Conservation (phyloP, 2,329 filamentous ascomycete species). For the Stachybotrys elegans region DNA sequence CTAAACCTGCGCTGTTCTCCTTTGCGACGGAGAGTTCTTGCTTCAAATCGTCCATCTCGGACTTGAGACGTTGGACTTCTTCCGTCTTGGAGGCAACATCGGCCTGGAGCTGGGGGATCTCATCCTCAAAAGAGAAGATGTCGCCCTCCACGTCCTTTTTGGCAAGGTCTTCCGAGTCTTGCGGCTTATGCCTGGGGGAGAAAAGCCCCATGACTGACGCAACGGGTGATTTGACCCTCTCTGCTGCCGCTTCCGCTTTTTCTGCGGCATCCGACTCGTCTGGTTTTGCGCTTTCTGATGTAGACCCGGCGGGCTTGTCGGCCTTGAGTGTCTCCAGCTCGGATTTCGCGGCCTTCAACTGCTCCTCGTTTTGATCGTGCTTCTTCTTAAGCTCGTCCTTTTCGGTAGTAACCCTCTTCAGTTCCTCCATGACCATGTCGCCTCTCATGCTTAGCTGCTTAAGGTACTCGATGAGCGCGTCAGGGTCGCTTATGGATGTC, state of each 20-base stretch:
- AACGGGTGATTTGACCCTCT: constrained; percentile 39
- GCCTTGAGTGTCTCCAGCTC: constrained; percentile 52
- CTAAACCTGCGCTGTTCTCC: constrained; percentile 64
- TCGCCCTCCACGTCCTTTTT: constrained; percentile 51
- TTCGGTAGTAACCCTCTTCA: constrained; percentile 80
- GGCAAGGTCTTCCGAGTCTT: constrained; percentile 22
- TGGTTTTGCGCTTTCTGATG: constrained; percentile 19
- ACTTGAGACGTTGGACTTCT: constrained; percentile 66
- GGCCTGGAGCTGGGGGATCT: constrained; percentile 74
- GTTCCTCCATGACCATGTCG: constrained; percentile 90
- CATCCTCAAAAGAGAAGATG: constrained; percentile 89
- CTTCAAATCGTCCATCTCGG: constrained; percentile 63
- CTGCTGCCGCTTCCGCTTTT: constrained; percentile 10
- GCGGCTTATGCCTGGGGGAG: constrained; percentile 40
- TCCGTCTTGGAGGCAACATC: constrained; percentile 66
- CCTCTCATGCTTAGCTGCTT: constrained; percentile 80
- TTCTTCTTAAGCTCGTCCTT: constrained; percentile 77
- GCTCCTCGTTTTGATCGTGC: constrained; percentile 62
- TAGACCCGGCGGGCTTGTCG: constrained; percentile 18
- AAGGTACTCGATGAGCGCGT: constrained; percentile 82
- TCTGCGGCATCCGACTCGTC: constrained; percentile 23
- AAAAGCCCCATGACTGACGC: constrained; percentile 44
- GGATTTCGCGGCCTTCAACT: constrained; percentile 55
- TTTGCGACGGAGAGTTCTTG: constrained; percentile 66
- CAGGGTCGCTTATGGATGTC: constrained; percentile 80